Evolutionary conservation across 495 filamentous ascomycete species (phyloP).

Genomic region (Aspergillus coremiiformis): DNA sequence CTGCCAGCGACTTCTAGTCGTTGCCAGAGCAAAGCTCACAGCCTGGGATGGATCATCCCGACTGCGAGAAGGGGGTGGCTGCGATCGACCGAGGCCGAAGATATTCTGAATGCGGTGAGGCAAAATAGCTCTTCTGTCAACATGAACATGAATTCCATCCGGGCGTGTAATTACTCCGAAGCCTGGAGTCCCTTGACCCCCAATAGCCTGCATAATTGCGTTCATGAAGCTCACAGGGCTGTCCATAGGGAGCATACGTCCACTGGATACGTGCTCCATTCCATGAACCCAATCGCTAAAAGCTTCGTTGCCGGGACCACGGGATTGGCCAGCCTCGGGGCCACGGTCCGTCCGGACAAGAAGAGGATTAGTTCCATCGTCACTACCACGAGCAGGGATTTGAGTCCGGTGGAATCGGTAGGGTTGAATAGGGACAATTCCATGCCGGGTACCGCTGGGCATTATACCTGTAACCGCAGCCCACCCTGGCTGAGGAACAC

Average conservation of each 20-base stretch:
- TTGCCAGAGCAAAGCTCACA: constrained; percentile 60
- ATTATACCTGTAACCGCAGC: constrained; percentile 40
- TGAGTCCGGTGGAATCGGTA: constrained; percentile 50
- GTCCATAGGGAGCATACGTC: constrained; percentile 46
- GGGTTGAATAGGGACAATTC: constrained; percentile 41
- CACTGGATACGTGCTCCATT: constrained; percentile 41
- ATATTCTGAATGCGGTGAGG: constrained; percentile 52
- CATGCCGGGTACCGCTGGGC: constrained; percentile 26
- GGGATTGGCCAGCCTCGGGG: constrained; percentile 26
- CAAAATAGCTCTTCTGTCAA: constrained; percentile 42
- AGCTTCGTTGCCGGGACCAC: constrained; percentile 25
- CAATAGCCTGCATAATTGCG: constrained; percentile 52
- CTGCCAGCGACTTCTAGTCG: constrained; percentile 72
- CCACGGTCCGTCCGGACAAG: constrained; percentile 43
- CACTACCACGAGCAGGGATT: constrained; percentile 43
- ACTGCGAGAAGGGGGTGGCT: constrained; percentile 34
- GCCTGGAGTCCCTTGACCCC: constrained; percentile 40
- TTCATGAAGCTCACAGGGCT: constrained; percentile 58
- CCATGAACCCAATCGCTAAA: constrained; percentile 52
- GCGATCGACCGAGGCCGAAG: constrained; percentile 45
- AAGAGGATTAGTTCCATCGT: constrained; percentile 79
- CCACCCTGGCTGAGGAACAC: constrained; percentile 34
- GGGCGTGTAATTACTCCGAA: constrained; percentile 50
- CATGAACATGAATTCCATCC: constrained; percentile 52
- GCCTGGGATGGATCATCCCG: constrained; percentile 57